A percentile compares a stretch with the other conserved stretches of the same genome.
Conservation (phyloP, 2,329 filamentous ascomycete genomes). For the Clarireedia paspali region DNA sequence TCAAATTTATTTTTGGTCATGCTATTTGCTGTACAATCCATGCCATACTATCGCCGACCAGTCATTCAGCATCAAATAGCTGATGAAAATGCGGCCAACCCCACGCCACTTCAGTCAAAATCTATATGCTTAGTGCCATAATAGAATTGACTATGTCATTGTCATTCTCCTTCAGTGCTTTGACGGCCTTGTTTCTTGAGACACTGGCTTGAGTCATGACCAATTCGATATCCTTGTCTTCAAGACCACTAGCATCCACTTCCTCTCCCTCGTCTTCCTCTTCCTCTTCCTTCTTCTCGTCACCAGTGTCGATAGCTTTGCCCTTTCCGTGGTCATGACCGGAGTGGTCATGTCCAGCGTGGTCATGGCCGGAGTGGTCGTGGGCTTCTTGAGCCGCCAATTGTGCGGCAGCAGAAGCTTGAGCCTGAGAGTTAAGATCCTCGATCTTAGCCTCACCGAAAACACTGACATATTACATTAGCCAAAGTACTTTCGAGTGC, state of each 20-base stretch:
- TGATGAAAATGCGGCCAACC: slow-evolving; percentile 3
- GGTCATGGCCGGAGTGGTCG: slow-evolving; percentile 43
- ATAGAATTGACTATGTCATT: slow-evolving; percentile 99
- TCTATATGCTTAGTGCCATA: slow-evolving; percentile 88
- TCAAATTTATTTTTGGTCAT: slow-evolving; percentile 1
- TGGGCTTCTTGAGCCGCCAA: slow-evolving; percentile 64
- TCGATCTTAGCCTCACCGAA: slow-evolving; percentile 99
- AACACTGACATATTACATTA: slow-evolving; percentile 52
- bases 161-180: slow-evolving; percentile 97
- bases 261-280: slow-evolving; percentile 93
- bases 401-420: slow-evolving; percentile 92
- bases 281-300: slow-evolving; percentile 59
- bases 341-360: slow-evolving; percentile 58
- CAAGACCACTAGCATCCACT: slow-evolving; percentile 86
- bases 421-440: slow-evolving; percentile 97
- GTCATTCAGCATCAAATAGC: not conserved
- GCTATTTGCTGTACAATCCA: slow-evolving; percentile 8
- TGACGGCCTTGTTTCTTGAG: slow-evolving; percentile 96
- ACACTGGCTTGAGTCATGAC: slow-evolving; percentile 98
- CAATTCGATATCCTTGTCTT: slow-evolving; percentile 98
- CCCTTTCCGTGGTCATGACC: slow-evolving; percentile 46
- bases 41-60: slow-evolving; percentile 1
- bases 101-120: slow-evolving; percentile 10
- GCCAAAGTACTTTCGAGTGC: slow-evolving; percentile 5
- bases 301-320: slow-evolving; percentile 55